phyloP scores from a whole-genome alignment of 257 asterid genomes.

The Capsicum rhomboideum region DNA sequence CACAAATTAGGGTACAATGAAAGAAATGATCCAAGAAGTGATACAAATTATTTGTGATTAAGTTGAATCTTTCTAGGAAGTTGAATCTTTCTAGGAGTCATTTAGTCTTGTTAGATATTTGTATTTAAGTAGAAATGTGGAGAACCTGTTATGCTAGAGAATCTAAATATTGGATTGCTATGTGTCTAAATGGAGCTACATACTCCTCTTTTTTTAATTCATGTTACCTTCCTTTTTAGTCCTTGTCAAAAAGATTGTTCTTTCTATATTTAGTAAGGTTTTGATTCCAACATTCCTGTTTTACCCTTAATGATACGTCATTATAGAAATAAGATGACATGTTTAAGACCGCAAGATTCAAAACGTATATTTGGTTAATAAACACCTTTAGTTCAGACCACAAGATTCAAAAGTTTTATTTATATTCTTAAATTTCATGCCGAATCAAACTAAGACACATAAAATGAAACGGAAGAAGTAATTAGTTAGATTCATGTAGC shows the following conservation, averaged over 20 bases:
- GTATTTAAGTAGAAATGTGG: neutral
- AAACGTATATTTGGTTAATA: neutral
- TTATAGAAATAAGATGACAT: neutral
- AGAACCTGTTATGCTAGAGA: neutral
- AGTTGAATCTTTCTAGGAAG: neutral
- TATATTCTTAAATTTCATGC: neutral
- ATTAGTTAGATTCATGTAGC: neutral
- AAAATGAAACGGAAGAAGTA: neutral
- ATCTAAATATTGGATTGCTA: neutral
- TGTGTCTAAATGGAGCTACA: neutral
- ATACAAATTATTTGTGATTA: neutral
- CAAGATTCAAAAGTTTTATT: neutral
- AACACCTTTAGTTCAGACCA: neutral
- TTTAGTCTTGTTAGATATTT: neutral
- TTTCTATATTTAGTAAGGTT: neutral
- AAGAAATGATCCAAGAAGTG: neutral
- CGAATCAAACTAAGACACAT: neutral
- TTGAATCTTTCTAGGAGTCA: neutral
- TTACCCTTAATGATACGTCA: neutral
- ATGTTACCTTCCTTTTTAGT: neutral
- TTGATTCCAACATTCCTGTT: neutral
- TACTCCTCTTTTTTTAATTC: neutral
- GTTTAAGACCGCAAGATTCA: neutral
- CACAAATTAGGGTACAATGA: neutral
- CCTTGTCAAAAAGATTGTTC: neutral